Percentiles rank a stretch among this genome's conserved stretches.
Conservation (phyloP, 176 grass and related monocot genomes). For the Carex scoparia region DNA sequence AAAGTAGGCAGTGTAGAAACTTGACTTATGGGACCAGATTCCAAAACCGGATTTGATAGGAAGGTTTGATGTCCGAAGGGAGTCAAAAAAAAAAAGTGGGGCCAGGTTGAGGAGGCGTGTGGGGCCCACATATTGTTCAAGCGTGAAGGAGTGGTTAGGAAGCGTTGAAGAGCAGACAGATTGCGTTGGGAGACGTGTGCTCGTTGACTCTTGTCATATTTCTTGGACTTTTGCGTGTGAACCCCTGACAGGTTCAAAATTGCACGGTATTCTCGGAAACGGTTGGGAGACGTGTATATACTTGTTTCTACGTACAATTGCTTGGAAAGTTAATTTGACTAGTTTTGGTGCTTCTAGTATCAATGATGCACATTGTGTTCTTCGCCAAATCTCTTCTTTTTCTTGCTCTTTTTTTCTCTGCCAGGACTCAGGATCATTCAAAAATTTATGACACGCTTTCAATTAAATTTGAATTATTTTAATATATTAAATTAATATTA, state of each 20-base stretch:
- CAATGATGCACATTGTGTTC: not conserved
- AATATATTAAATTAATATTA: no score
- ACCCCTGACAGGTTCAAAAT: not conserved
- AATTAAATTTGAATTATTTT: no score
- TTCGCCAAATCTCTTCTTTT: no score
- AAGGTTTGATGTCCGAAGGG: conserved; percentile 5
- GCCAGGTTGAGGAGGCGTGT: not conserved
- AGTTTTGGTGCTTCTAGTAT: not conserved
- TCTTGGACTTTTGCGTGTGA: not conserved
- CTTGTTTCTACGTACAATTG: not conserved
- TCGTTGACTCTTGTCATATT: conserved; percentile 24
- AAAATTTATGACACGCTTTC: no score
- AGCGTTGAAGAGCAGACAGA: conserved; percentile 21
- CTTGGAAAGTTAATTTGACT: not conserved
- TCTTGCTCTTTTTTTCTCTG: no score
- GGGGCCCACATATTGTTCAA: not conserved
- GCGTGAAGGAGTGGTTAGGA: conserved; percentile 14
- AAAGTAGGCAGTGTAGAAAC: not conserved
- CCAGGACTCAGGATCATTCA: no score
- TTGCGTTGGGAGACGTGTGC: conserved; percentile 6
- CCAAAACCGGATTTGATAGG: conserved; percentile 3
- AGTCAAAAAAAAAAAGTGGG: conserved; percentile 20
- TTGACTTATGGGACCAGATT: not conserved
- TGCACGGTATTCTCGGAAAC: not conserved
- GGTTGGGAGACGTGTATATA: no score